Base-by-base conservation (phyloP, 768 basidiomycete genomes). In the Russula olivacea region DNA sequence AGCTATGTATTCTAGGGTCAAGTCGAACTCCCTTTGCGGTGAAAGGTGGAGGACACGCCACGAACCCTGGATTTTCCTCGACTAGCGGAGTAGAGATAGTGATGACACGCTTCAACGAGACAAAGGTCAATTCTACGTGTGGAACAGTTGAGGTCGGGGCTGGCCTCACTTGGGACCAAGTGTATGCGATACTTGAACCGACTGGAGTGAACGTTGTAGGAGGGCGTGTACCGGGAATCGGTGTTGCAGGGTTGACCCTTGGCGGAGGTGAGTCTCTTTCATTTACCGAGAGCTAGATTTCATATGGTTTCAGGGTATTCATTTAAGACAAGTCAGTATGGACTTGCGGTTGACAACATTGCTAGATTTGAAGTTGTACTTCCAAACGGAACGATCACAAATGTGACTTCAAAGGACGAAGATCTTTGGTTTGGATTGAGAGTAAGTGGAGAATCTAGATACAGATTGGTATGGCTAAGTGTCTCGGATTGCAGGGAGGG, bases 281-380 rank as follows among this genome's bases (percentile, higher is more conserved):
- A 47, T 53, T 5, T 14, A 6, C 15, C 38, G 14, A 14, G 34
- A 34, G 52, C 52, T 36, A 5, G 5, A 53, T 36, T 5, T 70
- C 32, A 68, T 66, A 10, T n/a, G 10, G 7, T 28, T 21, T 38
- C 34, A 61, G 76, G 76, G 9, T 76, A 72, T 63, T 74, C 74
- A 0, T 55, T 61, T 50, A 68, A 71, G 53, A 72, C 70, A 5
- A 75, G 71, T 58, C 69, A 72, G 54, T 70, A 69, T 54, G 74
- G 76, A 11, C 61, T 76, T 38, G 69, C 70, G 2, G 67, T 76
- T 43, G 76, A 77, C 64, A 75, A 75, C 55, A 49, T 77, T 32
- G 61, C 61, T 10, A 66, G 57, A 23, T 68, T 64, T 12, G 50
- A 72, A 48, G 58, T 74, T 28, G 72, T 74, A 10, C 57, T 71